phyloP scores from a whole-genome alignment of 2,329 filamentous ascomycete genomes.

The Stromatinia cepivora region DNA sequence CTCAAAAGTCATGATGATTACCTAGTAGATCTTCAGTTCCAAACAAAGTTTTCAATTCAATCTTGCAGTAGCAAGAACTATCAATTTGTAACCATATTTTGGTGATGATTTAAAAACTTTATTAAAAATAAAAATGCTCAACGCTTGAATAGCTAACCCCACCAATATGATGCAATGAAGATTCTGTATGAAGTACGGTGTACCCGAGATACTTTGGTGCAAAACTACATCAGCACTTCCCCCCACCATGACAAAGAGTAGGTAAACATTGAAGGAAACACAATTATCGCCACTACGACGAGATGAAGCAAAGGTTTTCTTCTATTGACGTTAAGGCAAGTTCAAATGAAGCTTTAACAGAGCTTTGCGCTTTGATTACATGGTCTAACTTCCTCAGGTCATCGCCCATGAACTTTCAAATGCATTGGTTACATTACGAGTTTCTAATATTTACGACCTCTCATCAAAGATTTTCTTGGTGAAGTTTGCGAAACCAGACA shows the following conservation, averaged over 20 bases:
- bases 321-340: conserved; percentile 73
- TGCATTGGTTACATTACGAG: conserved; percentile 72
- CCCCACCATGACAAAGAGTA: conserved; percentile 11
- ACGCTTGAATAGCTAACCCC: not conserved
- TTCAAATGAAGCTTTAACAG: not conserved
- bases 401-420: conserved; percentile 89
- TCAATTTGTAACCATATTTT: not conserved
- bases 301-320: conserved; percentile 78
- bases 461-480: conserved; percentile 93
- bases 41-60: too few species aligned
- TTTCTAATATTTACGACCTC: conserved; percentile 94
- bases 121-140: not conserved
- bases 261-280: not conserved
- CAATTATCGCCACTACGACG: conserved; percentile 18
- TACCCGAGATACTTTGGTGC: not conserved
- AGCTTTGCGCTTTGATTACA: conserved; percentile 9
- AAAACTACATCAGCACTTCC: not conserved
- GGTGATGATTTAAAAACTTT: not conserved
- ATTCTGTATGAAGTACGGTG: not conserved
- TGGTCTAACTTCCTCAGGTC: conserved; percentile 55
- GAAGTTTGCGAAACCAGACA: conserved; percentile 88
- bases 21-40: not conserved
- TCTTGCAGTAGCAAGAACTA: not conserved
- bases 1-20: not conserved
- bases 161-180: conserved; percentile 13